Base-by-base conservation (phyloP, 169 alveolate genomes). In the Eimeria tenella region DNA sequence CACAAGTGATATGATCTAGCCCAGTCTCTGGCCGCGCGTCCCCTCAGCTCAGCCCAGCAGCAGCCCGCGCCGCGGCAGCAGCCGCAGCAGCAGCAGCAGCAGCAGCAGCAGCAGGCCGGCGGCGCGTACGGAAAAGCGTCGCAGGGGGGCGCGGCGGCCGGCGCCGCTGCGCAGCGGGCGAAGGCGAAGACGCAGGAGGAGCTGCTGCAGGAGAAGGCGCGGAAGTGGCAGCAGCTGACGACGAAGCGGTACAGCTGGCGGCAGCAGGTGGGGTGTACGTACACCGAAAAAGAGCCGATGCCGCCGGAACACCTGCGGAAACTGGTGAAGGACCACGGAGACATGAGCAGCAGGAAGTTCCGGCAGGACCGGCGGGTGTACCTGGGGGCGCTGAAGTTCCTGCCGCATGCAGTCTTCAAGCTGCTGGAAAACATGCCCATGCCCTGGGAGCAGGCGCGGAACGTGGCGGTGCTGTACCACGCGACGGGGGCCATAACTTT, bases 401-500 rank as follows among this genome's bases (percentile, higher is more conserved):
- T 99, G 83, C 99, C 99, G 25, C 99, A 99, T 96, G 99, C 99
- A 25, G 99, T 99, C 62, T 99, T 97, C 97, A 99, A 99, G 96
- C 96, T 99, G 65, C 96, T 99, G 95, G 99, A 99, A 95, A 99
- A 98, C 96, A 98, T 98, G 96, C 99, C 99, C 3, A 98, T 98
- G 99, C 99, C 99, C 23, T 99, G 99, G 99, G 99, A 99, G 94
- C 98, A 98, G 89, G 98, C 98, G 25, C 96, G 99, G 71, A 97
- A 99, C 73, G 99, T 99, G 65, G 97, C 96, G 73, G 99, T 98
- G 1, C 97, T 99, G 52, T 99, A 99, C 96, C 99, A 99, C 96
- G 98, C 98, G 65, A 98, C 99, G 17, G 99, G 99, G n/a, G 99
- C 99, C 56, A 99, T 99, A 58, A 99, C 99, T 13, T 99, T 99